phyloP scores from a whole-genome alignment of 306 rosid genomes.

The Castanopsis chinensis region DNA sequence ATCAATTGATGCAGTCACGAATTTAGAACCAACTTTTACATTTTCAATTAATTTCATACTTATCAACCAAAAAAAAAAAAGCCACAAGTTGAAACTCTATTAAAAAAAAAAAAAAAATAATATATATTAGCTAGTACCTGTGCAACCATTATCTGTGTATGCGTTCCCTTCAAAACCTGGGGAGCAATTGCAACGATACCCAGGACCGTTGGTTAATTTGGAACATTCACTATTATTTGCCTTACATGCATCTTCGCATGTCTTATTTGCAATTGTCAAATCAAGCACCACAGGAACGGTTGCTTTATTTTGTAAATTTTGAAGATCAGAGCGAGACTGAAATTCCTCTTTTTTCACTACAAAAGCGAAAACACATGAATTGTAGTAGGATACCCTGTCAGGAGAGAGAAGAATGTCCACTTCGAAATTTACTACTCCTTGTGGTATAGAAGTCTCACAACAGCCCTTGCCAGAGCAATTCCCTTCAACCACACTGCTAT shows the following conservation, averaged over 20 bases:
- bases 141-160: slow-evolving; percentile 30
- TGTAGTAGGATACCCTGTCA: accelerated
- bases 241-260: slow-evolving; percentile 16
- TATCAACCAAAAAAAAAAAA: no score
- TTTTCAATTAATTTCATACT: no score
- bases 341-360: no score
- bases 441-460: slow-evolving; percentile 30
- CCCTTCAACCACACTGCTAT: not conserved
- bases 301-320: not conserved
- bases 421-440: not conserved
- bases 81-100: no score
- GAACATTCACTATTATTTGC: not conserved
- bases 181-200: slow-evolving; percentile 35
- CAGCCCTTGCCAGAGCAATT: slow-evolving; percentile 37
- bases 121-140: slow-evolving; percentile 5
- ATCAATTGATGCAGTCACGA: not conserved
- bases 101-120: not conserved
- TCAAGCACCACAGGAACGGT: slow-evolving; percentile 23
- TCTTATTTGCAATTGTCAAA: slow-evolving; percentile 37
- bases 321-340: not conserved
- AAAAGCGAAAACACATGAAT: no score
- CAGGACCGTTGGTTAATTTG: not conserved
- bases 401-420: accelerated
- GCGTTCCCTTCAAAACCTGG: slow-evolving; percentile 39
- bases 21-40: no score